A percentile compares a stretch with the other conserved stretches of the same genome.
Evolutionary conservation across 2,329 filamentous ascomycete species (phyloP).

Genomic region (Paraphaeosphaeria sporulosa): DNA sequence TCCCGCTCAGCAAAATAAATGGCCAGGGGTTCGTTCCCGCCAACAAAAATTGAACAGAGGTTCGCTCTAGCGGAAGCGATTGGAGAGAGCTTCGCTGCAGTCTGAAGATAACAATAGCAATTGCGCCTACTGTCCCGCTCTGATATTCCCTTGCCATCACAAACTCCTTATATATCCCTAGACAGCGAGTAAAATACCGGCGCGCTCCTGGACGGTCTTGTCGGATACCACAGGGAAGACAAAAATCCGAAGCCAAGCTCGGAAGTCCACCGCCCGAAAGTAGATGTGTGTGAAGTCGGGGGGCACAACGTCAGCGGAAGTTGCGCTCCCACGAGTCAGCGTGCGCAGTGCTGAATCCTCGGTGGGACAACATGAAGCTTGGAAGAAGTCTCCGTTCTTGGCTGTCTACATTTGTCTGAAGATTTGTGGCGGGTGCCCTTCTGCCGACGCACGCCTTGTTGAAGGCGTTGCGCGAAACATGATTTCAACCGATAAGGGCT

Average conservation of each 20-base stretch:
- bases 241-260: neutral
- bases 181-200: neutral
- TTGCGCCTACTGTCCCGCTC: neutral
- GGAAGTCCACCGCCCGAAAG: neutral
- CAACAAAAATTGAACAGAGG: conserved; percentile 17
- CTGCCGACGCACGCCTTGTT: neutral
- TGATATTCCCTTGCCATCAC: neutral
- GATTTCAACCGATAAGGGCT: neutral
- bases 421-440: neutral
- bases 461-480: neutral
- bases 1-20: neutral
- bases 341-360: neutral
- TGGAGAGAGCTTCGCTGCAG: conserved; percentile 36
- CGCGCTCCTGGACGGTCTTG: neutral
- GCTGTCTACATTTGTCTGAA: neutral
- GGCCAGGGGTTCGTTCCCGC: neutral
- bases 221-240: neutral
- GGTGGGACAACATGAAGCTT: neutral
- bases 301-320: neutral
- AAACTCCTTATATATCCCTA: conserved; percentile 1
- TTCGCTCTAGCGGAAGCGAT: conserved; percentile 16
- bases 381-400: neutral
- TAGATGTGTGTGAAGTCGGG: neutral
- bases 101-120: neutral
- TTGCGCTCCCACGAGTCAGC: neutral